Conservation (phyloP, 257 asterid genomes). For the Coffea canephora region DNA sequence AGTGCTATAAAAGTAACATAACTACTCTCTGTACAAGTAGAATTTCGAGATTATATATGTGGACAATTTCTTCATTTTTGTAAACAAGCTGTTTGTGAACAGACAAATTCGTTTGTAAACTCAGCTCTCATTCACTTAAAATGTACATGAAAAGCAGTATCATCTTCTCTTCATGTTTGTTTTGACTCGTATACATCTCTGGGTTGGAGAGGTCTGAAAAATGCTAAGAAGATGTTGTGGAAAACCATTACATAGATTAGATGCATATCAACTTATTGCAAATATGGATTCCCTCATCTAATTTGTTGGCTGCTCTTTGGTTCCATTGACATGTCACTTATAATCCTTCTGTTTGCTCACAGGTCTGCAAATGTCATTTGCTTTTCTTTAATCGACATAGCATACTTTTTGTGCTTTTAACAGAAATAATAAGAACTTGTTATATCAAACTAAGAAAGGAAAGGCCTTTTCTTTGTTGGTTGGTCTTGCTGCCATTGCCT, state of each 20-base stretch:
- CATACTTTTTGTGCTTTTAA: neutral
- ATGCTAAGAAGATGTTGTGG: neutral
- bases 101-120: no score
- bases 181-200: neutral
- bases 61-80: neutral
- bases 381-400: neutral
- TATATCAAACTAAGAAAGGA: neutral
- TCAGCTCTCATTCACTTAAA: neutral
- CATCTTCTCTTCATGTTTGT: neutral
- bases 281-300: neutral
- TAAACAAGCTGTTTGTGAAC: neutral
- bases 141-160: neutral
- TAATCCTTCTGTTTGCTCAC: neutral
- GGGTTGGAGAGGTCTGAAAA: neutral
- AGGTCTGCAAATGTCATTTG: neutral
- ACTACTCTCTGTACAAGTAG: no score
- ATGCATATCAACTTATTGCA: neutral
- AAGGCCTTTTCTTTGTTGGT: neutral
- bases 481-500: neutral
- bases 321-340: neutral
- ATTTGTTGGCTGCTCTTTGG: neutral
- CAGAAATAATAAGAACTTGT: neutral
- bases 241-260: neutral
- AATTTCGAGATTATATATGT: no score
- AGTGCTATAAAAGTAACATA: no score